Base-by-base conservation (phyloP, 106 monocot genomes). In the Alisma plantagoaquatica region DNA sequence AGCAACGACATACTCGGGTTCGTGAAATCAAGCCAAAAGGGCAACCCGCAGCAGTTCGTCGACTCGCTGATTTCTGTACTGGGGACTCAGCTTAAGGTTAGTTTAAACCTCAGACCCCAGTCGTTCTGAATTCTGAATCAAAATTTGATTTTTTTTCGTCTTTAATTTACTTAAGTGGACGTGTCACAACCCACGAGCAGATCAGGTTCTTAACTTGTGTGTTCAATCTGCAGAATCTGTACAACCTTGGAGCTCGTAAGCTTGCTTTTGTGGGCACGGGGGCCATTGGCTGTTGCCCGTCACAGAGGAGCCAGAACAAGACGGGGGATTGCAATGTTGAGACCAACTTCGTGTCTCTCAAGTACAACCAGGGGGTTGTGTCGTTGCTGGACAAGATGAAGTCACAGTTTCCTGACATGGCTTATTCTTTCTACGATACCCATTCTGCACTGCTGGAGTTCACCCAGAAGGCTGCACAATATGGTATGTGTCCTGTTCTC, bases 231-330 rank as follows among this genome's bases (percentile, higher is more conserved):
- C 87, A 96, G 88, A 71, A 35, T 11, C 41, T 96, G 1, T 81
- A 96, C 78, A 63, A 73, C 6, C 65, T 84, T 2, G 94, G 94
- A 12, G 94, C 88, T 11, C 75, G 94, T 1, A 84, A 75, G 63
- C 58, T 84, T 5, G 66, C 54, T 3, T 74, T 84, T 31, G 15
- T 88, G 0, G 94, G 88, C 3, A 58, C 76, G 0, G 75, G 77
- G 4, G 78, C 78, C 1, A 53, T 88, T 12, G 94, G 94, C 1
- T 96, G 94, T 53, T 63, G 70, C 52, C 94, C 94, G 1, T 51
- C 81, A 3, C 52, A 71, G 50, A 68, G 88, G 54, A 33, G 16
- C 4, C 57, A 24, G 27, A 88, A 51, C 63, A 50, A 43, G 24
- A 61, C 73, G 0, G 51, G 27, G 2, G 66, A 62, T 9, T 96